Conservation (phyloP, 768 basidiomycete genomes). For the Tylopilus intermedius region DNA sequence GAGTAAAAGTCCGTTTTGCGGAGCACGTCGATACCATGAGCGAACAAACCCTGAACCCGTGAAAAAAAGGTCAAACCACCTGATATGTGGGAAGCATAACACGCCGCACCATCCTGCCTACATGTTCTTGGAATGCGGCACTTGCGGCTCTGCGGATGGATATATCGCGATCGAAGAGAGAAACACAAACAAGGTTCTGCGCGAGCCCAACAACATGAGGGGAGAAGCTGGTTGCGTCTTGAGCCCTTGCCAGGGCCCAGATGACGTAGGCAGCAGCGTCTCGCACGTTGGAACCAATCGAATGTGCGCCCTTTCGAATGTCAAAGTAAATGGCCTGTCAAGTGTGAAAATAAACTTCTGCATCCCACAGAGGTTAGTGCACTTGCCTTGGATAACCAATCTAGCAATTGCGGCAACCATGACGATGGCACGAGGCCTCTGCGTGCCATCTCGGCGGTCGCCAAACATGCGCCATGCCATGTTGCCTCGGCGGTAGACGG, state of each 20-base stretch:
- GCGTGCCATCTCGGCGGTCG: constrained; percentile 88
- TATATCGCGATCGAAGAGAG: constrained; percentile 89
- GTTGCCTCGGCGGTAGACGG: constrained; percentile 76
- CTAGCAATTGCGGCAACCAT: constrained; percentile 58
- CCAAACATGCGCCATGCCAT: constrained; percentile 94
- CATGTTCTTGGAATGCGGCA: constrained; percentile 95
- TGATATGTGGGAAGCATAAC: constrained; percentile 1
- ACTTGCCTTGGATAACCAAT: constrained; percentile 76
- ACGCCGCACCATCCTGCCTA: constrained; percentile 78
- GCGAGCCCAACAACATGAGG: constrained; percentile 67
- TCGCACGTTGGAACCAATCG: constrained; percentile 89
- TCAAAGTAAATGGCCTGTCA: constrained; percentile 86
- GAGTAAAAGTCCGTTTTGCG: constrained; percentile 93
- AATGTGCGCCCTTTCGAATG: constrained; percentile 85
- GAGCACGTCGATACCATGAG: constrained; percentile 91
- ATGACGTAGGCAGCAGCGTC: constrained; percentile 92
- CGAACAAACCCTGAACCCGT: constrained; percentile 68
- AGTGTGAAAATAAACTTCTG: constrained; percentile 10
- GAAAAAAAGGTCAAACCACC: constrained; percentile 12
- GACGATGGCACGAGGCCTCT: constrained; percentile 62
- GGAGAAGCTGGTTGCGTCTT: constrained; percentile 51
- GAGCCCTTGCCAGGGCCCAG: constrained; percentile 88
- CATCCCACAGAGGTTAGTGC: constrained; percentile 4
- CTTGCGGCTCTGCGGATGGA: constrained; percentile 94
- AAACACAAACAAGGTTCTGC: constrained; percentile 65